Evolutionary conservation across 345 rosid genomes (phyloP).

Genomic region (Eucalyptus marginata): DNA sequence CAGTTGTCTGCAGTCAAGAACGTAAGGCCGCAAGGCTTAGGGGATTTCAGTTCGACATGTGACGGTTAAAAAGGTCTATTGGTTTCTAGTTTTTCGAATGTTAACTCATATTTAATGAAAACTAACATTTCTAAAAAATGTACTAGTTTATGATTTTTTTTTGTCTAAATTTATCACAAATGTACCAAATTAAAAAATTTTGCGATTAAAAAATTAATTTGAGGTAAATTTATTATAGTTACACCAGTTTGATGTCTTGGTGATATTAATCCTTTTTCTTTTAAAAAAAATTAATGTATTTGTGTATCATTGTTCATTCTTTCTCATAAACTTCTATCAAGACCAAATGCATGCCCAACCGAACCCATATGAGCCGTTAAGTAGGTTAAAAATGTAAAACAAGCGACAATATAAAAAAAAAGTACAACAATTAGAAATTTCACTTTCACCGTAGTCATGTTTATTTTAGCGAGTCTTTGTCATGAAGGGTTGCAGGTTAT

Average conservation of each 20-base stretch:
- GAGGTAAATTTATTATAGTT: too few species aligned
- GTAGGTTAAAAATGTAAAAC: background rate
- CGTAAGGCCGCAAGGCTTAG: too few species aligned
- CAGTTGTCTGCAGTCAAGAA: too few species aligned
- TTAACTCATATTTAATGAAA: too few species aligned
- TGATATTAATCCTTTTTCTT: too few species aligned
- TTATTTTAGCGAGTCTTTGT: rapidly evolving
- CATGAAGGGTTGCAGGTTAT: background rate
- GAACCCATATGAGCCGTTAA: background rate
- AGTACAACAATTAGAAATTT: background rate
- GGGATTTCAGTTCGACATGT: too few species aligned
- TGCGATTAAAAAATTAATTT: too few species aligned
- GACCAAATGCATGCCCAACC: background rate
- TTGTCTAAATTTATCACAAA: rapidly evolving
- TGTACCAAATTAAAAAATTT: rapidly evolving
- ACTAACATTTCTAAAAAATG: rapidly evolving
- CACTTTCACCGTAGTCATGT: background rate
- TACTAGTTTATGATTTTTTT: background rate
- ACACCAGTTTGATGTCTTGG: too few species aligned
- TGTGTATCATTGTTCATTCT: background rate
- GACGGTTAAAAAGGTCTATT: rapidly evolving
- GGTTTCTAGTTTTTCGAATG: rapidly evolving
- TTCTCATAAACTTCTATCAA: background rate
- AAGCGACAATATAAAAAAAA: background rate
- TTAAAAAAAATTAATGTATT: too few species aligned